A percentile compares a stretch with the other conserved stretches of the same genome.
phyloP scores from a whole-genome alignment of 192 early-diverging fungal species.

The Backusella sp. region DNA sequence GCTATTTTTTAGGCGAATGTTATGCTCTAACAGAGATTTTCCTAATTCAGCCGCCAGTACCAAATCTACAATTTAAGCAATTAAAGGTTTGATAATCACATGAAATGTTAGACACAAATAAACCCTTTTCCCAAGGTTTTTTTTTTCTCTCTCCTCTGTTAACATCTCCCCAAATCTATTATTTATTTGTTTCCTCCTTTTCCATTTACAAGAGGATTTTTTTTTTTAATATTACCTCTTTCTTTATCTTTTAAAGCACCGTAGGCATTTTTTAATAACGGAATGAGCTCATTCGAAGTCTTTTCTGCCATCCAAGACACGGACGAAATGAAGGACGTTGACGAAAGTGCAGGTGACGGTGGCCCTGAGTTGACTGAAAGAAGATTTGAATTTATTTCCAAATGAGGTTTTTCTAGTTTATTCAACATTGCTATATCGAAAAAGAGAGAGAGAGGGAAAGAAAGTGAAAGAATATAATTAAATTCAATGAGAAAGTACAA shows the following conservation, averaged over 20 bases:
- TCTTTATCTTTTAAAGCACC: conserved; percentile 36
- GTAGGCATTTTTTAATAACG: conserved; percentile 43
- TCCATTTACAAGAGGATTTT: background rate
- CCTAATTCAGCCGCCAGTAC: conserved; percentile 46
- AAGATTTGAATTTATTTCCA: background rate
- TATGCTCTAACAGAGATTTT: conserved; percentile 47
- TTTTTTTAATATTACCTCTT: conserved; percentile 29
- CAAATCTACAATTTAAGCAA: conserved; percentile 31
- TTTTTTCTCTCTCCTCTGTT: background rate
- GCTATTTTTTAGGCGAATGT: conserved; percentile 39
- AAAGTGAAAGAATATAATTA: background rate
- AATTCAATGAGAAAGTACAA: background rate
- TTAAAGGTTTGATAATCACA: conserved; percentile 17
- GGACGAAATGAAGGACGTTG: conserved; percentile 36
- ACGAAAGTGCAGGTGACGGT: conserved; percentile 35
- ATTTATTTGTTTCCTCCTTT: background rate
- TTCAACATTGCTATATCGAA: background rate
- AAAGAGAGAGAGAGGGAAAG: background rate
- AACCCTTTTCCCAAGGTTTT: conserved; percentile 1
- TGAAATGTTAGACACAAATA: conserved; percentile 5
- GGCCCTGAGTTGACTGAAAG: conserved; percentile 10
- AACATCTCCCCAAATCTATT: background rate
- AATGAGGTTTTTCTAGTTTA: background rate
- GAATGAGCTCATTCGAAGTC: conserved; percentile 41
- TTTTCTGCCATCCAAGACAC: conserved; percentile 40